Evolutionary conservation across 2,329 filamentous ascomycete genomes (phyloP).

Genomic region (Onygena corvina): DNA sequence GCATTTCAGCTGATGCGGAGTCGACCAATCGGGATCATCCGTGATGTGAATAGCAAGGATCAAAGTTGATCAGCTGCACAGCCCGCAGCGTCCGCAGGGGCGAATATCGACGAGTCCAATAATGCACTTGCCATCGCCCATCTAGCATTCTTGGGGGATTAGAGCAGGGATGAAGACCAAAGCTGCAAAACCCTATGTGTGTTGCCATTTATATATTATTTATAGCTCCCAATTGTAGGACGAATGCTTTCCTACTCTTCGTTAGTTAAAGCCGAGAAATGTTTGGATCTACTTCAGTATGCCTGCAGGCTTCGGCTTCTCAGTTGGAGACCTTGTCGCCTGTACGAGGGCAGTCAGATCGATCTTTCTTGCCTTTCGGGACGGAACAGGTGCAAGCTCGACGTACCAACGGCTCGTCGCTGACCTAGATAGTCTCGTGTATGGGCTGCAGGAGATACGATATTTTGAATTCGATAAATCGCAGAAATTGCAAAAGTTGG

Average conservation of each 20-base stretch:
- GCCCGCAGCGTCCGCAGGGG: too few species aligned
- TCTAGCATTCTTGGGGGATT: too few species aligned
- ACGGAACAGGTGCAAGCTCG: not conserved
- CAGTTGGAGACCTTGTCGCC: conserved; percentile 12
- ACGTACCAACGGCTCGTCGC: conserved; percentile 5
- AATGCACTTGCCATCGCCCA: too few species aligned
- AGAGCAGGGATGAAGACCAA: too few species aligned
- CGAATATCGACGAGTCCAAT: too few species aligned
- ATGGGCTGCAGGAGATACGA: conserved; percentile 1
- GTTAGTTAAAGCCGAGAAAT: not conserved
- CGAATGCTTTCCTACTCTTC: not conserved
- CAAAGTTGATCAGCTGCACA: too few species aligned
- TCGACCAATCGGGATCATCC: not conserved
- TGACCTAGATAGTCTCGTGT: conserved; percentile 4
- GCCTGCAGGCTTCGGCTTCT: conserved; percentile 11
- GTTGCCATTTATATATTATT: not conserved
- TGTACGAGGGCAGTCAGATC: conserved; percentile 8
- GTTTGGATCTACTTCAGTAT: not conserved
- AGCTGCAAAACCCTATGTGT: too few species aligned
- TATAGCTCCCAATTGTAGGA: not conserved
- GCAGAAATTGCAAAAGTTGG: not conserved
- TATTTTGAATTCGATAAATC: conserved; percentile 7
- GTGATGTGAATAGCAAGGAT: too few species aligned
- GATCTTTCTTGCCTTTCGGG: conserved; percentile 7
- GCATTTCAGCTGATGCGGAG: not conserved